phyloP scores from a whole-genome alignment of 1,284 basidiomycete species.

The Fomitopsis betulina region DNA sequence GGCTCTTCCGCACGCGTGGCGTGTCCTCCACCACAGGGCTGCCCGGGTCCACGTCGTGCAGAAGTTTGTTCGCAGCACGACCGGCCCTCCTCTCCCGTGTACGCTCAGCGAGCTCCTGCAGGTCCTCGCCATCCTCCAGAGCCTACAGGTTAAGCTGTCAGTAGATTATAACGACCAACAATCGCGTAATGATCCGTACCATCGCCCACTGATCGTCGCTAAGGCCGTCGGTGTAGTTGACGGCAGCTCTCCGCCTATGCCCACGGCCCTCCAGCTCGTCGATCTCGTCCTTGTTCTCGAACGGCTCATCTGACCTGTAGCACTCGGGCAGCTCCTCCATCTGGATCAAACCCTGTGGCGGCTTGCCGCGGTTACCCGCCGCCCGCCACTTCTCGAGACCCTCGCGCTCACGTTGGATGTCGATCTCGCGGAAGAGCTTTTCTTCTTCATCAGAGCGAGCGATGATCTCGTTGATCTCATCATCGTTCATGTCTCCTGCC shows the following conservation, averaged over 20 bases:
- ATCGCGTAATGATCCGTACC: conserved; percentile 35
- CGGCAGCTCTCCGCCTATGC: conserved; percentile 77
- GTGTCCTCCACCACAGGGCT: conserved; percentile 53
- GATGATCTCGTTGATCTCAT: conserved; percentile 94
- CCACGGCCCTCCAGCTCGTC: conserved; percentile 79
- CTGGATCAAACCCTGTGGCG: conserved; percentile 79
- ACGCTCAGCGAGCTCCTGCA: conserved; percentile 70
- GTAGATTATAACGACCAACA: not conserved
- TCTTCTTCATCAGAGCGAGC: conserved; percentile 83
- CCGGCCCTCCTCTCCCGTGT: conserved; percentile 60
- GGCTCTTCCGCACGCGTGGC: conserved; percentile 49
- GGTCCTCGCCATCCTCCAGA: conserved; percentile 84
- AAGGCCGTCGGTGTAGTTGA: conserved; percentile 93
- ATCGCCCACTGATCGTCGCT: conserved; percentile 93
- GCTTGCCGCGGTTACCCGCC: conserved; percentile 74
- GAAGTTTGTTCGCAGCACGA: conserved; percentile 32
- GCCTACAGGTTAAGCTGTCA: conserved; percentile 41
- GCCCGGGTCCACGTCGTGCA: conserved; percentile 32
- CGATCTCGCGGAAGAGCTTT: conserved; percentile 81
- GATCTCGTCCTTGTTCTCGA: conserved; percentile 63
- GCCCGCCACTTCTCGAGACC: conserved; percentile 69
- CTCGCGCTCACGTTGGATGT: conserved; percentile 77
- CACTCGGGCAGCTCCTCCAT: conserved; percentile 91
- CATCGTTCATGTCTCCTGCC: conserved; percentile 94
- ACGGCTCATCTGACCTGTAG: conserved; percentile 84